Conservation (phyloP, 306 rosid genomes). For the Quercus suber region DNA sequence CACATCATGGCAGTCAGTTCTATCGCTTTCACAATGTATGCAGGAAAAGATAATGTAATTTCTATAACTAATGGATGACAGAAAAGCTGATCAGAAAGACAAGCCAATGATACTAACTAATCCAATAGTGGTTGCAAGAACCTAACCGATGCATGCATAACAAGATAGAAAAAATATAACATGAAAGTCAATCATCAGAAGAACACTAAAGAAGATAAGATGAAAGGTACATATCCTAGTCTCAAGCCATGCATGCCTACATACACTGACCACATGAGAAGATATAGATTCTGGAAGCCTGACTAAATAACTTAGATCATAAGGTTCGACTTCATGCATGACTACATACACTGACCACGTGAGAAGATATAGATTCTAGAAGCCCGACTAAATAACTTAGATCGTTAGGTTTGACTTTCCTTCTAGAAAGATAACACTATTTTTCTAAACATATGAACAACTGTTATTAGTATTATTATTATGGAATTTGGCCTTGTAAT, state of each 20-base stretch:
- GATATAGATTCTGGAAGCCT: not conserved
- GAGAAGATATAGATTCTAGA: not conserved
- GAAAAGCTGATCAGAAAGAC: no score
- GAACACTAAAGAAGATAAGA: not conserved
- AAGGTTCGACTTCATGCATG: not conserved
- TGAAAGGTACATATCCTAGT: not conserved
- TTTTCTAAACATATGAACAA: no score
- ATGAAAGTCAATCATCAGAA: not conserved
- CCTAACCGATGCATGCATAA: not conserved
- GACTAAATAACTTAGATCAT: no score
- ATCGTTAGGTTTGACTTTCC: no score
- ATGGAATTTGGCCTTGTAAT: no score
- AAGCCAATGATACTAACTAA: not conserved
- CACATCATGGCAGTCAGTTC: not conserved
- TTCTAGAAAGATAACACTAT: no score
- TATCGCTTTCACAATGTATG: not conserved
- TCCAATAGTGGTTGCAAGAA: not conserved
- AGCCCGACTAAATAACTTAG: not conserved
- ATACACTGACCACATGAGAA: not conserved
- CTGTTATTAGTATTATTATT: no score
- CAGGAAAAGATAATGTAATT: not conserved
- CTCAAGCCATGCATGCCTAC: not conserved
- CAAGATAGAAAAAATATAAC: not conserved
- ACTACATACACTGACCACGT: not conserved
- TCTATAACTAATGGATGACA: no score